Conservation (phyloP, 2,329 filamentous ascomycete genomes). For the Aplosporella prunicola region DNA sequence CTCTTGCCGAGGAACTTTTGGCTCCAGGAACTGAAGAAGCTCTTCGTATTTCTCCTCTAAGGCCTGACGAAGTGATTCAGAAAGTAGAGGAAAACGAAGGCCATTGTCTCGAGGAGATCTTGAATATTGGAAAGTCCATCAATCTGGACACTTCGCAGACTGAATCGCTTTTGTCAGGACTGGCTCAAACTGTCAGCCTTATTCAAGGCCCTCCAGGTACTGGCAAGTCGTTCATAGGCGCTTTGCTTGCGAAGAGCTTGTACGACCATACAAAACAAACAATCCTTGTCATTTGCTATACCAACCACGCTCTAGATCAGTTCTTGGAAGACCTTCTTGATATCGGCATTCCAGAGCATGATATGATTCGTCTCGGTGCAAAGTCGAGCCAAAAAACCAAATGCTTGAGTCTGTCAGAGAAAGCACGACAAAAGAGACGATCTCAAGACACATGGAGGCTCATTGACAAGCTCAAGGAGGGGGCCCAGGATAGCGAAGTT, state of each 20-base stretch:
- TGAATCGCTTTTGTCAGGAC: constrained; percentile 44
- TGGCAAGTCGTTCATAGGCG: constrained; percentile 66
- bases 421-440: constrained; percentile 25
- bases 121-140: constrained; percentile 25
- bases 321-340: constrained; percentile 54
- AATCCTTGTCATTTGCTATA: constrained; percentile 58
- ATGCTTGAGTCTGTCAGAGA: constrained; percentile 37
- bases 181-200: constrained; percentile 46
- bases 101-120: constrained; percentile 22
- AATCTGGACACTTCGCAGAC: constrained; percentile 47
- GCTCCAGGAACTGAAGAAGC: constrained; percentile 12
- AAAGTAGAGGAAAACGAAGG: constrained; percentile 14
- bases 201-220: constrained; percentile 72
- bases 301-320: constrained; percentile 44
- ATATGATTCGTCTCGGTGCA: constrained; percentile 55
- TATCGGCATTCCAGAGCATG: constrained; percentile 41
- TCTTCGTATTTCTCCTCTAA: not conserved
- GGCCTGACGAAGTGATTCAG: not conserved
- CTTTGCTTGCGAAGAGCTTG: constrained; percentile 50
- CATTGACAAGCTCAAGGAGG: constrained; percentile 34
- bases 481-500: constrained; percentile 24
- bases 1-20: constrained; percentile 47
- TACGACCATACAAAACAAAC: constrained; percentile 39
- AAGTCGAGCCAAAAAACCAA: constrained; percentile 43
- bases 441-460: constrained; percentile 28